Percentiles rank a stretch among this genome's conserved stretches.
Conservation (phyloP, 2,329 filamentous ascomycete genomes). For the Hypocrella siamensis region DNA sequence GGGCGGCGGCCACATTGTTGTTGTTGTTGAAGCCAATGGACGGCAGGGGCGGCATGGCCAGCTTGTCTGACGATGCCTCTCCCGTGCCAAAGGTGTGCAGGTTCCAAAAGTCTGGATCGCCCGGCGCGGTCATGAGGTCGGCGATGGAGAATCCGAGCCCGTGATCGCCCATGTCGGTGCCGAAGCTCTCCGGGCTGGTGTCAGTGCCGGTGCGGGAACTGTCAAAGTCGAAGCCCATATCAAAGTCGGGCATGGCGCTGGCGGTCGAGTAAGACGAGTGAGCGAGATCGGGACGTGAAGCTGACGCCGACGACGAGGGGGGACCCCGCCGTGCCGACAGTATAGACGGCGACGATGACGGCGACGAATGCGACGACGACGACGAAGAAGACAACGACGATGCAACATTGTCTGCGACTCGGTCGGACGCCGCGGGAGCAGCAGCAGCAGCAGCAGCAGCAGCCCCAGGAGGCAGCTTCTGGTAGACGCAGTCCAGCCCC, state of each 20-base stretch:
- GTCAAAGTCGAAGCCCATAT: constrained; percentile 20
- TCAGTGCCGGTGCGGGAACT: constrained; percentile 13
- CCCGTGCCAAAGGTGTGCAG: constrained; percentile 7
- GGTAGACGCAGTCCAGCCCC: constrained; percentile 25
- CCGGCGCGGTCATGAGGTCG: constrained; percentile 13
- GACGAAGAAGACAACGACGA: background rate
- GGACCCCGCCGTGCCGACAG: background rate
- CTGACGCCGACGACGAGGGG: constrained; percentile 1
- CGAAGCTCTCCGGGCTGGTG: constrained; percentile 17
- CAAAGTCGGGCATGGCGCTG: constrained; percentile 16
- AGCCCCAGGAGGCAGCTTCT: constrained; percentile 15
- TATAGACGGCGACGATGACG: background rate
- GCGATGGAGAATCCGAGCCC: constrained; percentile 18
- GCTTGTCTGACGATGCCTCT: constrained; percentile 12
- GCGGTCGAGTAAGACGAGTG: constrained; percentile 1
- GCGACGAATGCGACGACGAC: background rate
- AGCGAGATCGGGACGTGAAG: constrained; percentile 6
- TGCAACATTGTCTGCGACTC: too few species aligned
- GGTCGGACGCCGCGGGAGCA: background rate
- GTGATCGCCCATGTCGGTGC: constrained; percentile 4
- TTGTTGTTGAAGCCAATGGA: constrained; percentile 3
- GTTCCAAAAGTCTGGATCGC: constrained; percentile 11
- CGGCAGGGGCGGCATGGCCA: constrained; percentile 15
- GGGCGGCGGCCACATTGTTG: too few species aligned
- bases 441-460: constrained; percentile 1